Evolutionary conservation across 1,284 basidiomycete species (phyloP), one percentile per base, ranked within the genome.

Genomic region (Austropuccinia psidii): DNA sequence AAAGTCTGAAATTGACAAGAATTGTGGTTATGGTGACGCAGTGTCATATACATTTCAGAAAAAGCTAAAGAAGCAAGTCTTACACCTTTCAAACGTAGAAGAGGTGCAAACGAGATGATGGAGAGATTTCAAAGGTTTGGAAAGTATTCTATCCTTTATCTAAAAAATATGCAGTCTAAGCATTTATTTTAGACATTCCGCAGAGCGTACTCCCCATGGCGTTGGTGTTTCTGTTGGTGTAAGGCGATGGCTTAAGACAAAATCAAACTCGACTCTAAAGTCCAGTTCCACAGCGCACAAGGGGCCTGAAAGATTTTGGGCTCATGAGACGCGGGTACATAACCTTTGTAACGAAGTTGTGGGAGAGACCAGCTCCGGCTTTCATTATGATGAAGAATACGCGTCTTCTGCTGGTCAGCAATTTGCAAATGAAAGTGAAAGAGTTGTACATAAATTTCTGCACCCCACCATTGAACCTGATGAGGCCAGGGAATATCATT

Each of bases 221-320:
- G 70, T 73, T 1, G 69, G 69, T 5, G 69, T 72, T 43, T 72
- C 69, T 19, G 70, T 60, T 24, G 70, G 70, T 13, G 70, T 73
- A 43, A 50, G 70, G 47, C 60, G 70, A 55, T 73, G 70, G 70
- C 52, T 73, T 5, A 72, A 72, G 41, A 72, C 69, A 19, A 61
- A 43, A 54, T 72, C 69, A 24, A 62, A 62, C 29, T 35, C 60
- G 21, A 72, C 69, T 11, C 43, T 72, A 49, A 72, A 72, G 35
- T 72, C 69, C 7, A 72, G 60, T 35, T 33, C 52, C 19, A 54
- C 57, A 49, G 45, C 68, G 35, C 29, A 43, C 55, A 60, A 50
- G 31, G 31, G 45, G 4, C 27, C 45, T 49, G n/a, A 45, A 31
- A 33, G 39, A 39, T 15, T 37, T 37, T 50, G 47, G 33, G 17